Evolutionary conservation across 257 asterid species (phyloP), one percentile per base, ranked within the genome.

Genomic region (Solanum paucissectum): DNA sequence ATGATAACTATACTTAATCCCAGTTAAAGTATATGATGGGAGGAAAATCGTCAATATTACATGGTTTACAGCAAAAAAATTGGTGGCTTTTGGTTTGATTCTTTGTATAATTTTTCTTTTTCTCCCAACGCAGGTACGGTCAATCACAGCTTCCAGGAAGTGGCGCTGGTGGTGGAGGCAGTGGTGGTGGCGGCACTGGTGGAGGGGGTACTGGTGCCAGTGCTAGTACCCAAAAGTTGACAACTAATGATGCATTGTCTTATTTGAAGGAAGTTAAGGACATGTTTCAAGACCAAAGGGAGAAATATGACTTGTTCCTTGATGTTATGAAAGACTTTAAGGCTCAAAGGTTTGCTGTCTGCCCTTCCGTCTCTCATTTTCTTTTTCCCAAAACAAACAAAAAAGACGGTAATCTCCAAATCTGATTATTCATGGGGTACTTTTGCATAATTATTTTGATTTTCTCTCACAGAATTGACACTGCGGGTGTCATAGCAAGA

Each of bases 261-360:
- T 93, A 94, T 88, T 88, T 93, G 91, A 93, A 94, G 90, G 92
- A 93, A 69, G 95, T 94, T 32, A 93, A 92, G 92, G 95, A 93
- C 85, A 93, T 91, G 95, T 93, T 93, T 79, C 94, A 92, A 76
- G 95, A 94, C 82, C 94, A 94, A 89, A 89, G 94, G 87, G 95
- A 92, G 87, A 92, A 93, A 64, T 93, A 93, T 84, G 96, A 94
- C 83, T 68, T 89, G 86, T 94, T 94, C 90, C 96, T 94, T 87
- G 95, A 93, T 89, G 95, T 94, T 69, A 94, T 94, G 96, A 94
- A 93, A 84, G 95, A 93, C 90, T 94, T 94, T 87, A 93, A 93
- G 89, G 94, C 93, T 87, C 95, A 91, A 90, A 90, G 95, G 95
- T 94, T 90, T 73, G 55, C 36, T 42, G 7, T 69, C 55, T 81